Conservation (phyloP, 1,139 yeast species). For the Taphrina communis region DNA sequence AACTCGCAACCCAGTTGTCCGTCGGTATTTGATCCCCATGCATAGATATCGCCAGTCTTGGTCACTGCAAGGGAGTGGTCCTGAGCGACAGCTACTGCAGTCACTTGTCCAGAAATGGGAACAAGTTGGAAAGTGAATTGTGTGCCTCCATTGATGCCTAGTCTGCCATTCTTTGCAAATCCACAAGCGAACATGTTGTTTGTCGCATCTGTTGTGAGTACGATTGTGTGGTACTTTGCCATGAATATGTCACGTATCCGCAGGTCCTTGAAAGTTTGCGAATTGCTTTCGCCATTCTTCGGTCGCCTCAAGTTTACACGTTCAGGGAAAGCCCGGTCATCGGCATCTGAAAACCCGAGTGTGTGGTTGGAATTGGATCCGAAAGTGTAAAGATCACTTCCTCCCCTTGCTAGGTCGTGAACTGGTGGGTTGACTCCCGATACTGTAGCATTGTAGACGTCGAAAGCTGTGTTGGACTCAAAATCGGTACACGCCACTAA, state of each 20-base stretch:
- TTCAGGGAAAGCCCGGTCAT: slow-evolving; percentile 58
- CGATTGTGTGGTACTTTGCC: slow-evolving; percentile 71
- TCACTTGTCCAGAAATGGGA: slow-evolving; percentile 53
- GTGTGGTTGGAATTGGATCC: slow-evolving; percentile 73
- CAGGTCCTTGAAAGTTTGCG: slow-evolving; percentile 40
- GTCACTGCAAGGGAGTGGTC: slow-evolving; percentile 71
- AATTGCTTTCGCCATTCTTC: slow-evolving; percentile 22
- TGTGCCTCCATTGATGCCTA: slow-evolving; percentile 63
- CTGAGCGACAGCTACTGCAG: slow-evolving; percentile 61
- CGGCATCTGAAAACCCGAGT: slow-evolving; percentile 72
- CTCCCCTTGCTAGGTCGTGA: slow-evolving; percentile 54
- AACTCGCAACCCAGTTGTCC: slow-evolving; percentile 69
- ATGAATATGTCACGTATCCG: slow-evolving; percentile 58
- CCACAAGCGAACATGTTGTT: slow-evolving; percentile 68
- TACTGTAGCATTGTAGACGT: slow-evolving; percentile 46
- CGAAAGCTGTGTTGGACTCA: slow-evolving; percentile 56
- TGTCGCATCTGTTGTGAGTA: slow-evolving; percentile 59
- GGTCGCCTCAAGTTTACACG: slow-evolving; percentile 46
- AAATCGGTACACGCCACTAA: slow-evolving; percentile 68
- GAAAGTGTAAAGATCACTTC: slow-evolving; percentile 60
- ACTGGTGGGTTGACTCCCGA: slow-evolving; percentile 49
- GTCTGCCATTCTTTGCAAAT: slow-evolving; percentile 70
- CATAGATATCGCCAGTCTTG: slow-evolving; percentile 59
- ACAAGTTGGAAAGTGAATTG: slow-evolving; percentile 48
- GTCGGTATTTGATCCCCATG: slow-evolving; percentile 79